Conservation (phyloP, 2,329 filamentous ascomycete genomes). For the Arachnomyces sp. region DNA sequence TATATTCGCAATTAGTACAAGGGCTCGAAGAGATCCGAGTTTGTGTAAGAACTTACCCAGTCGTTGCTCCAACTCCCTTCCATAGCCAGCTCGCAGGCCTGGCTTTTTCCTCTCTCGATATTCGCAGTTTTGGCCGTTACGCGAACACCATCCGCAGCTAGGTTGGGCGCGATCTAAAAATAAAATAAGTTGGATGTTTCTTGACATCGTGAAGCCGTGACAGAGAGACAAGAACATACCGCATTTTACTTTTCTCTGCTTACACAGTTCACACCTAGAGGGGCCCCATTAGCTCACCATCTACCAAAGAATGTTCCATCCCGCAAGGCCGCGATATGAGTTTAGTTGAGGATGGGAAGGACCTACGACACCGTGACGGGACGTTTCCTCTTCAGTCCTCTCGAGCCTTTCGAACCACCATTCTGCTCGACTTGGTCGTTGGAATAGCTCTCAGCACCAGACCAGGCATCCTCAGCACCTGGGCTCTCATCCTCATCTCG, state of each 20-base stretch:
- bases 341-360: not conserved
- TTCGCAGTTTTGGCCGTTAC: constrained; percentile 58
- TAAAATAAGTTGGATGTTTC: not conserved
- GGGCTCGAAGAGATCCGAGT: not conserved
- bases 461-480: constrained; percentile 27
- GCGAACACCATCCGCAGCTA: constrained; percentile 62
- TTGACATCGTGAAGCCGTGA: constrained; percentile 28
- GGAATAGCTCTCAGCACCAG: constrained; percentile 25
- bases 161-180: constrained; percentile 44
- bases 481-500: constrained; percentile 13
- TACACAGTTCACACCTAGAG: constrained; percentile 24
- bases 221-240: constrained; percentile 24
- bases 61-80: constrained; percentile 63
- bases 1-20: constrained; percentile 11
- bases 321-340: not conserved
- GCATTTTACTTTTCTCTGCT: constrained; percentile 26
- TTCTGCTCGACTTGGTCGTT: constrained; percentile 26
- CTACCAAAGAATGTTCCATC: not conserved
- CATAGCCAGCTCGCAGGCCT: constrained; percentile 57
- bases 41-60: constrained; percentile 33
- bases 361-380: constrained; percentile 13
- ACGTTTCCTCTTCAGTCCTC: constrained; percentile 10
- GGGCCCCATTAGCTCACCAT: not conserved
- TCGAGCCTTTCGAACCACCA: constrained; percentile 2
- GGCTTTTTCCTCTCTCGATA: constrained; percentile 65